Conservation (phyloP, 371 early-diverging fungal species). For the Umbelopsis sp. region DNA sequence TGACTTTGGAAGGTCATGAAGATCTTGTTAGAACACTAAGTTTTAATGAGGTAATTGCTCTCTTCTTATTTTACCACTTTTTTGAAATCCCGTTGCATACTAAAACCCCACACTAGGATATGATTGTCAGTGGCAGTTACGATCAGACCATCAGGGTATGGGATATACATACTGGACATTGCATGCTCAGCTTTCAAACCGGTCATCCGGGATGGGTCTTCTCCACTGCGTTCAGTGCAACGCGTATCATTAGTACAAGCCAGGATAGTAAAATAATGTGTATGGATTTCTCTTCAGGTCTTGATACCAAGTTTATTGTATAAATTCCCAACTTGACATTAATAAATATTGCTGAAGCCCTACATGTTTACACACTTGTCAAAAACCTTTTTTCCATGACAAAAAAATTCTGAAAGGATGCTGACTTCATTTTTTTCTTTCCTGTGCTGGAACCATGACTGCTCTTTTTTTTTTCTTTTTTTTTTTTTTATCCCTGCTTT, state of each 20-base stretch:
- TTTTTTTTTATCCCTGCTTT: not conserved
- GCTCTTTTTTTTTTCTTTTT: conserved; percentile 10
- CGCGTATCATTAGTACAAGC: conserved; percentile 75
- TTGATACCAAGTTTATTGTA: conserved; percentile 38
- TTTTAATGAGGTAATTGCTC: conserved; percentile 49
- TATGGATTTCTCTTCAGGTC: conserved; percentile 69
- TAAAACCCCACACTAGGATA: conserved; percentile 30
- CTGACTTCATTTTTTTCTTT: not conserved
- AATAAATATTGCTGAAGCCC: too few species aligned
- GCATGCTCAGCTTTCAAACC: conserved; percentile 63
- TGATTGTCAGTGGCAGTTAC: conserved; percentile 63
- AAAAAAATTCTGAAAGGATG: not conserved
- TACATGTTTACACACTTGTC: too few species aligned
- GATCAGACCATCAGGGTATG: conserved; percentile 96
- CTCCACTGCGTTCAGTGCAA: conserved; percentile 79
- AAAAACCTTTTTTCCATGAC: too few species aligned
- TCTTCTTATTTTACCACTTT: too few species aligned
- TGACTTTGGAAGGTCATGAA: conserved; percentile 84
- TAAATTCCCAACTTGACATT: conserved; percentile 10
- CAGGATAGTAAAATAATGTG: conserved; percentile 73
- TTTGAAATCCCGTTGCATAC: not conserved
- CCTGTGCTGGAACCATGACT: not conserved
- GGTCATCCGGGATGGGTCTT: conserved; percentile 94
- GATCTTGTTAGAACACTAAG: conserved; percentile 92
- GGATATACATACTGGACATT: conserved; percentile 61